Evolutionary conservation across 2,329 filamentous ascomycete genomes (phyloP), one percentile per base, ranked within the genome.

Genomic region (Pseudogymnoascus pannorum): DNA sequence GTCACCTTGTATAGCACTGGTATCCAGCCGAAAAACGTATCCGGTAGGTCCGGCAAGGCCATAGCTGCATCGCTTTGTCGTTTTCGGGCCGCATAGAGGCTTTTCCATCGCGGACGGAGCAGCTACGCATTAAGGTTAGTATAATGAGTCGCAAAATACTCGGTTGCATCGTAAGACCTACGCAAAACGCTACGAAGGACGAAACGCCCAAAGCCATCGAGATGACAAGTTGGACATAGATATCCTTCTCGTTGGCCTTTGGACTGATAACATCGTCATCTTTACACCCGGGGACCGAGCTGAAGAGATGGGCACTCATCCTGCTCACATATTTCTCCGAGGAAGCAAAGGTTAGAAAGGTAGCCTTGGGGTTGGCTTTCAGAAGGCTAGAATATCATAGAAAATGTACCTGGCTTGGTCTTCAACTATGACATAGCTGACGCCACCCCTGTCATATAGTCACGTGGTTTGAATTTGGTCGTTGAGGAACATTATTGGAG

Each of bases 11-110:
- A 94, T 40, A 99, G 77, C 2, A 87, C 85, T 1, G 92, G 86
- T 54, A 99, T 94, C 94, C 94, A 99, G 70, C 93, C 93, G 67
- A 97, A 89, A 70, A 96, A 86, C 51, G 84, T 88, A 71, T 92
- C 85, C 16, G 93, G 90, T 8, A 99, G 82, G 33, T 87, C 81
- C 5, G 94, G 95, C 18, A 97, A 79, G 29, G 80, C 75, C 64
- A 79, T 75, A 29, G 75, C 73, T 38, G 78, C 77, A 70, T 87
- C 79, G 67, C 84, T 84, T 65, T 89, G 87, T 69, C 87, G 87
- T 75, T 92, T 94, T 62, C 94, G 86, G 54, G 94, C 94, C 31
- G 92, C 88, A 73, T 97, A 99, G 1, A 99, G 82, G 20, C 87
- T 82, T 57, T 90, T 88, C 94, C 94, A 99, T 85, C 91, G 86